Base-by-base conservation (phyloP, 148 eudicot genomes). In the Fallopia convolvulus region DNA sequence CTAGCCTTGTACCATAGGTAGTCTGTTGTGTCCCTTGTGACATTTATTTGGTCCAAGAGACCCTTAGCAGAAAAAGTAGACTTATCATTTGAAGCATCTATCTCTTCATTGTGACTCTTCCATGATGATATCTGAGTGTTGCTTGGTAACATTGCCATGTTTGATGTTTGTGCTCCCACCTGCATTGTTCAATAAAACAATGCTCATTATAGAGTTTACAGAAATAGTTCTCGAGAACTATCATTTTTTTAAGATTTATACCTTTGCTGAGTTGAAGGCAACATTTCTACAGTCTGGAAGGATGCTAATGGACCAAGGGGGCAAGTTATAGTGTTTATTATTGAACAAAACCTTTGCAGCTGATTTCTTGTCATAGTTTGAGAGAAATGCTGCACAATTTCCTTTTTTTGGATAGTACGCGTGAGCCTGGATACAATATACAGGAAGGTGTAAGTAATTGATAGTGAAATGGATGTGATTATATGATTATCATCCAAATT, bases 281-380 rank as follows among this genome's bases (percentile, higher is more conserved):
- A 84, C 99, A 75, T 89, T 95, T 79, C 78, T 83, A 86, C 99
- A 95, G 71, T 91, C 99, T 2, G 99, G 92, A 81, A 95, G 99
- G 75, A 95, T 92, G 88, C 99, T 95, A 83, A 95, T 95, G 72
- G 99, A 95, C 97, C 97, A 92, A 65, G 97, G 99, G 77, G 99
- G 99, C 79, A 95, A 77, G 75, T 79, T 89, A 61, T 95, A 95
- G 85, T 92, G 97, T 85, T 63, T 80, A 80, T 91, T 87, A 77
- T 92, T 92, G 83, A 91, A 92, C 79, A 88, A 76, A 78, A 95
- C 92, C 82, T 80, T 87, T 3, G 77, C 93, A 52, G 85, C 84
- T 41, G 89, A 88, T 1, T 85, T 79, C 6, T 89, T 74, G 74
- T 95, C 90, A 39, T 90, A 88, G 80, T 91, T 95, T 49, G 97